A percentile compares a stretch with the other conserved stretches of the same genome.
phyloP scores from a whole-genome alignment of 108 stramenopile genomes.

The Pseudonitzschia pungens region DNA sequence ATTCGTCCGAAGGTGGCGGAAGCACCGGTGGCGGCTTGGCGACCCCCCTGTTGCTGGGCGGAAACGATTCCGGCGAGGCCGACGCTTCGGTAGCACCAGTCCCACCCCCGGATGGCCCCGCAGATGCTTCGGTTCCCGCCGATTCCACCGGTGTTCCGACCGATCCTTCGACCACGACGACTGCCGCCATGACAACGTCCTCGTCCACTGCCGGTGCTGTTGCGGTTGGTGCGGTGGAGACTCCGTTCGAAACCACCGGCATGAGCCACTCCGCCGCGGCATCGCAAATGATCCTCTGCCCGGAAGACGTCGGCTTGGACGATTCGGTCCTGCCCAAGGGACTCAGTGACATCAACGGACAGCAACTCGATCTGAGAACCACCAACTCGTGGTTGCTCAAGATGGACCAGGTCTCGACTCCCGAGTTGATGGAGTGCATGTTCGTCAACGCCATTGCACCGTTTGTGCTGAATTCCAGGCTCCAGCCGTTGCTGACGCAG shows the following conservation, averaged over 20 bases:
- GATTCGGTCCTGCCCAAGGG: constrained; percentile 69
- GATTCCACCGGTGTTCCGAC: neutral
- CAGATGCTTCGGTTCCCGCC: neutral
- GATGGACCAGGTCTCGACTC: constrained; percentile 85
- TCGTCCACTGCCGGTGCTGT: constrained; percentile 8
- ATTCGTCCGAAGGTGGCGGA: neutral
- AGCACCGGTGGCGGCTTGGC: neutral
- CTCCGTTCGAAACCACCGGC: constrained; percentile 73
- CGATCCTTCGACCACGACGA: neutral
- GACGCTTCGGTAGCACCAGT: neutral
- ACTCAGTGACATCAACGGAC: constrained; percentile 84
- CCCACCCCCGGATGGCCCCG: neutral
- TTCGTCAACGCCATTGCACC: constrained; percentile 91
- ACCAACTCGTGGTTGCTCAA: constrained; percentile 89
- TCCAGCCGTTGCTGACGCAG: constrained; percentile 77
- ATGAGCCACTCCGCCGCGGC: constrained; percentile 81
- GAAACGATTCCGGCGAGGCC: constrained; percentile 5
- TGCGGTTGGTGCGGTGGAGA: constrained; percentile 12
- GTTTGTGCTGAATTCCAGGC: constrained; percentile 83
- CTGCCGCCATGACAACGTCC: constrained; percentile 14
- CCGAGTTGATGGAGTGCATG: constrained; percentile 90
- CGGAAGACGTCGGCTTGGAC: constrained; percentile 85
- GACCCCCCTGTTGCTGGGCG: neutral
- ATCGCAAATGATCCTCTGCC: constrained; percentile 77
- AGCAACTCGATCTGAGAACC: constrained; percentile 83